Base-by-base conservation (phyloP, 192 early-diverging fungal genomes). In the Diversispora eburnea region DNA sequence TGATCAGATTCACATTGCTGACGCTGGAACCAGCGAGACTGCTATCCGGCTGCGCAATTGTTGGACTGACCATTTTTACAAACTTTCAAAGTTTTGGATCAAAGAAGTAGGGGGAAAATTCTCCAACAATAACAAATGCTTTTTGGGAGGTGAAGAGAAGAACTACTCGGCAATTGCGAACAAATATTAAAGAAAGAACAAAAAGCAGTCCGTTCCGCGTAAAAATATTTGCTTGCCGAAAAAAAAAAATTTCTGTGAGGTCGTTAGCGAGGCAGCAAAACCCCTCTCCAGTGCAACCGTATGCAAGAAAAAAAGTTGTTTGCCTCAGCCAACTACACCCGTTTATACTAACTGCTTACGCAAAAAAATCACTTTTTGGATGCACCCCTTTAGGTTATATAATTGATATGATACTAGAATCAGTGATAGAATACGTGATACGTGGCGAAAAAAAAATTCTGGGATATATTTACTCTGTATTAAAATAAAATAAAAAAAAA, bases 1-100 rank as follows among this genome's bases (percentile, higher is more conserved):
- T 73, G 47, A 64, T 47, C 72, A 73, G 60, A 73, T 61, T 55
- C 9, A 57, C 72, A n/a, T 63, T 63, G 8, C 47, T 17, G 20
- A 72, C 56, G 4, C 12, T 47, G 20, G 70, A 22, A 54, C 49
- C 33, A 55, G 48, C 57, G 60, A 63, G 41, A 51, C 52, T 49
- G 22, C 10, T 48, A 15, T 73, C 72, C 3, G 72, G 72, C 12
- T 73, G 72, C n/a, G 72, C 47, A 63, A 45, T 73, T 61, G 59
- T 52, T 63, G 72, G 72, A 73, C 72, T 73, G 39, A 73, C 72
- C 72, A 73, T 73, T 9, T 4, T n/a, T 63, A 8, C 1, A 59
- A 25, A 59, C 42, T 45, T 63, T 45, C 6, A 42, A 45, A 43
- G n/a, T 10, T 7, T 8, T n/a, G 15, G 5, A 63, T 17, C 39